These are phyloP conservation scores for Herpetospermum pedunculosum DNA, from an alignment of 306 rosid species.

Conservation along the genomic window DNA sequence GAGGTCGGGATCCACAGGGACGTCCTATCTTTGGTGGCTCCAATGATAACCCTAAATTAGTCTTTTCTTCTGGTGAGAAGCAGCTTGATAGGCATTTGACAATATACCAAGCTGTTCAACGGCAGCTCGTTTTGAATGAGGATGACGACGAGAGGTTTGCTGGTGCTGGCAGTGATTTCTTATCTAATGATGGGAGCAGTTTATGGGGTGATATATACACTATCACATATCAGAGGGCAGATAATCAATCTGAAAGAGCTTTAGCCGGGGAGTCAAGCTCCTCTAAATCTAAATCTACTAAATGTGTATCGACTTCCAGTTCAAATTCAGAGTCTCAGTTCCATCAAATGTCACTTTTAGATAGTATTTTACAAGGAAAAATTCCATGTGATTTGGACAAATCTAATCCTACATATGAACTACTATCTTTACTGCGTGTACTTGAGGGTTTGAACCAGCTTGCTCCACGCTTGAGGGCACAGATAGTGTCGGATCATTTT, in stretches of 20 bases:
- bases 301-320: conserved; percentile 45
- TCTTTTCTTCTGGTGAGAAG: conserved; percentile 83
- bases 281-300: conserved; percentile 41
- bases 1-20: conserved; percentile 84
- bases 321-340: conserved; percentile 45
- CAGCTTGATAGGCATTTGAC: conserved; percentile 89
- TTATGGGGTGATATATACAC: conserved; percentile 94
- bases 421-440: conserved; percentile 76
- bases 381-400: conserved; percentile 94
- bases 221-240: conserved; percentile 82
- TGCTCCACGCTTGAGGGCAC: conserved; percentile 75
- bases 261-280: conserved; percentile 60
- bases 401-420: conserved; percentile 73
- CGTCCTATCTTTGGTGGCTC: conserved; percentile 56
- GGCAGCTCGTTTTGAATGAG: conserved; percentile 85
- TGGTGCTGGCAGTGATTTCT: conserved; percentile 41
- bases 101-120: conserved; percentile 91
- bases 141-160: conserved; percentile 92
- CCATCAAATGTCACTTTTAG: conserved; percentile 64
- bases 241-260: conserved; percentile 51
- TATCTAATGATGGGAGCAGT: conserved; percentile 88
- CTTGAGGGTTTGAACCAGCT: conserved; percentile 94
- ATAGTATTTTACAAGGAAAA: conserved; percentile 89
- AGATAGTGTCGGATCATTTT: conserved; percentile 56
- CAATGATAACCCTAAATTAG: conserved; percentile 64